Evolutionary conservation across 2,329 filamentous ascomycete genomes (phyloP), one percentile per base, ranked within the genome.

Genomic region (Ophiostoma sp.): DNA sequence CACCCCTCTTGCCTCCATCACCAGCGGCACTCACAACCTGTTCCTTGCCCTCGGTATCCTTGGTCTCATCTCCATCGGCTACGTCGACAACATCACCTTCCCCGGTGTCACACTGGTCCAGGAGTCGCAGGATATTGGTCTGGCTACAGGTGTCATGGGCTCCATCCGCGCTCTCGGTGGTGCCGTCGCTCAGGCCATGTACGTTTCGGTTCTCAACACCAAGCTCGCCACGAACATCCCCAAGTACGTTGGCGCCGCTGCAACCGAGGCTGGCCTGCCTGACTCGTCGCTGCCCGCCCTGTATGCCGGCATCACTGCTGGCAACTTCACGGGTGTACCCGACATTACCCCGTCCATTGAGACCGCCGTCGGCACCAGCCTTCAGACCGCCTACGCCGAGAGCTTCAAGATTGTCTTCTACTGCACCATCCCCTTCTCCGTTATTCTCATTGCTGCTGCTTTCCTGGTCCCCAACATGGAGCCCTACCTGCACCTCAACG

Each of bases 41-140:
- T 79, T 78, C 48, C 79, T 83, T 25, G 78, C 79, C n/a, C 78
- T 82, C 48, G 80, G 80, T 22, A 74, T 79, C 8, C 64, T 83
- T 8, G 80, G 78, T 9, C 79, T 78, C 68, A 75, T 76, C 15
- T 79, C 78, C 59, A 80, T 82, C 31, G 82, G 82, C 69, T 72
- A 69, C 50, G 42, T 83, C 71, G 82, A 83, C 74, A 83, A 82
- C 76, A 78, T 83, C 69, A 78, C 80, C n/a, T 79, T 84, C 69
- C 82, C 83, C 0, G 82, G 82, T 8, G 83, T 86, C 33, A 83
- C 83, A 1, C 80, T 85, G 11, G 81, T 86, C 57, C 84, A 82
- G 77, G 84, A 84, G 73, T 79, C 84, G 5, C 82, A 84, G 75
- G 84, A 86, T 74, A 85, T 85, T 61, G 84, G 84, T 19, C 80